Evolutionary conservation across 2,329 filamentous ascomycete species (phyloP), one percentile per base, ranked within the genome.

Genomic region (Calonectria pauciramosa): DNA sequence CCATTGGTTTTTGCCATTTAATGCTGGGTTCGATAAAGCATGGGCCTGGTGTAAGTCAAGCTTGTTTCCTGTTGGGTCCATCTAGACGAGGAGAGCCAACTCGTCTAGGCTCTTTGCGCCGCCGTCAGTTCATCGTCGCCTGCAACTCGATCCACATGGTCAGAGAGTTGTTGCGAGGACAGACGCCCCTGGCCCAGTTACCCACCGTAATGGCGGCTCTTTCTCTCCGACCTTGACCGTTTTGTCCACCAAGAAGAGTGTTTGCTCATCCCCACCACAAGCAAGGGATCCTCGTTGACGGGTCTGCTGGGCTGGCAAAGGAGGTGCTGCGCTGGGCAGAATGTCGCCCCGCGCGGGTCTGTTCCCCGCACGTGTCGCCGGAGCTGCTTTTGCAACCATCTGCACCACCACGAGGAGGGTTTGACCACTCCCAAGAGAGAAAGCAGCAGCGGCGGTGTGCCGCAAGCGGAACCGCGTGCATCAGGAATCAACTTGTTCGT

Each of bases 361-460:
- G n/a, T 66, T 34, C 36, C 56, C 66, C 65, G 66, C 66, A 41
- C 36, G 52, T 56, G 49, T 54, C 20, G 59, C 18, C 38, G 66
- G 71, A 70, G 41, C 32, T 30, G 41, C 2, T 56, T 49, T 49
- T 54, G 49, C 51, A 44, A 38, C 51, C 28, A 49, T 65, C 28
- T 38, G 44, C 36, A 69, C 30, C 34, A 44, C 30, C 34, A 36
- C 26, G 56, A 60, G 49, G 23, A 44, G 44, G 66, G 20, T 44
- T 59, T 60, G 30, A 34, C 70, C 49, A 63, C 34, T 72, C 56
- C 26, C 18, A 70, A 77, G 72, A 59, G 75, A 56, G 77, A 56
- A 49, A 32, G 30, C n/a, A 71, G 71, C 69, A 72, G 47, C 79
- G 76, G 78, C 79, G 79, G 78, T 80, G 79, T 80, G 79, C 77